Base-by-base conservation (phyloP, 2,329 filamentous ascomycete species). In the Phyllosticta capitalensis region DNA sequence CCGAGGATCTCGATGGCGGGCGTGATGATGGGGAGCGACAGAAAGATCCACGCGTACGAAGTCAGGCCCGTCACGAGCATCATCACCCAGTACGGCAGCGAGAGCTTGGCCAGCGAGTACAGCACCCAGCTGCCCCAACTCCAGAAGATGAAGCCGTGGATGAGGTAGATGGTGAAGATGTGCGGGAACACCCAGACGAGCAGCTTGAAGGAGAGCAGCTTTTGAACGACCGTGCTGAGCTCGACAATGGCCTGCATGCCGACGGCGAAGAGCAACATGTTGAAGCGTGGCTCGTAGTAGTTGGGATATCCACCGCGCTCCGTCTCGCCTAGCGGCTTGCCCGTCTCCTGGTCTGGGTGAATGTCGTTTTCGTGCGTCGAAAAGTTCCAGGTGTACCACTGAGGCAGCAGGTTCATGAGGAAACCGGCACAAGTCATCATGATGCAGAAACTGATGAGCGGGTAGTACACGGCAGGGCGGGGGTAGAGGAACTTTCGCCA, bases 151-250 rank as follows among this genome's bases (percentile, higher is more conserved):
- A 79, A 56, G 45, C 77, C 77, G 63, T 79, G 77, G 54, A 78
- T 69, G 7, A 79, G 72, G 63, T 79, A 79, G 58, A 79, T 76
- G 45, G 75, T 79, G 66, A 78, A 78, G 63, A 78, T 75, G 64
- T 79, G 77, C 5, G 76, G 77, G 65, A 78, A 78, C 19, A 79
- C 65, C 52, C 71, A 67, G 5, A 75, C 70, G 26, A 79, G 68
- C 21, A 73, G 54, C 21, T 69, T 72, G 3, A 70, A 66, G 2
- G 74, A 75, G 2, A 79, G 67, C 9, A 76, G 61, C 64, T 71
- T 75, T 63, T 79, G 77, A 1, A 76, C 63, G 45, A 66, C 60
- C 22, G 69, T 58, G 45, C 67, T 72, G 26, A 75, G 63, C 30
- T 71, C 67, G 33, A 71, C 68, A 38, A 75, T 69, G 52, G 70